These are phyloP conservation scores for Syzygium oleosum DNA, from an alignment of 345 rosid genomes.

Conservation along the genomic window DNA sequence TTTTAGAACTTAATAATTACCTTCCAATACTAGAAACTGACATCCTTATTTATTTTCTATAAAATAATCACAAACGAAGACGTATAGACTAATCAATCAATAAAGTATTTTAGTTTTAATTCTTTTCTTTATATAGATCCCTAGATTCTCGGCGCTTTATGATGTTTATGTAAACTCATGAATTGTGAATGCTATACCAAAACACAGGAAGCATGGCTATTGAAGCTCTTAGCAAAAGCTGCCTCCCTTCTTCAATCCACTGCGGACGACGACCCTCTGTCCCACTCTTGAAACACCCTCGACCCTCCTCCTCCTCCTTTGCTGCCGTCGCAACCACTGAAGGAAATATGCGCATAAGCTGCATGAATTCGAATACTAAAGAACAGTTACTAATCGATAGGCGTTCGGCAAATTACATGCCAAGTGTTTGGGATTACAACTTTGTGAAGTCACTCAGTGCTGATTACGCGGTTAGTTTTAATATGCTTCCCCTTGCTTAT, in stretches of 20 bases:
- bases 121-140: too few relatives aligned
- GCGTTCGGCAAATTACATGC: slow-evolving; percentile 12
- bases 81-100: too few relatives aligned
- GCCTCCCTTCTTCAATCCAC: not conserved
- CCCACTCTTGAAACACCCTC: not conserved
- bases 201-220: not conserved
- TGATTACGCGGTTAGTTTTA: not conserved
- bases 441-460: not conserved
- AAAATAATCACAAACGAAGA: too few relatives aligned
- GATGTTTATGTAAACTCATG: not conserved
- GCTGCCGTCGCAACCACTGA: not conserved
- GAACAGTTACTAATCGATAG: not conserved
- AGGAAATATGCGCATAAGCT: not conserved
- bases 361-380: not conserved
- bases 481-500: not conserved
- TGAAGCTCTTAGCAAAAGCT: not conserved
- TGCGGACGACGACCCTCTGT: not conserved
- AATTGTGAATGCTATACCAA: not conserved
- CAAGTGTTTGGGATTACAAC: not conserved
- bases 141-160: too few relatives aligned
- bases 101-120: too few relatives aligned
- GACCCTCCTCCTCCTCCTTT: not conserved
- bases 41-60: too few relatives aligned
- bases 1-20: too few relatives aligned
- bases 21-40: too few relatives aligned